Evolutionary conservation across 2,329 filamentous ascomycete species (phyloP), one percentile per base, ranked within the genome.

Genomic region (Calonectria naviculata): DNA sequence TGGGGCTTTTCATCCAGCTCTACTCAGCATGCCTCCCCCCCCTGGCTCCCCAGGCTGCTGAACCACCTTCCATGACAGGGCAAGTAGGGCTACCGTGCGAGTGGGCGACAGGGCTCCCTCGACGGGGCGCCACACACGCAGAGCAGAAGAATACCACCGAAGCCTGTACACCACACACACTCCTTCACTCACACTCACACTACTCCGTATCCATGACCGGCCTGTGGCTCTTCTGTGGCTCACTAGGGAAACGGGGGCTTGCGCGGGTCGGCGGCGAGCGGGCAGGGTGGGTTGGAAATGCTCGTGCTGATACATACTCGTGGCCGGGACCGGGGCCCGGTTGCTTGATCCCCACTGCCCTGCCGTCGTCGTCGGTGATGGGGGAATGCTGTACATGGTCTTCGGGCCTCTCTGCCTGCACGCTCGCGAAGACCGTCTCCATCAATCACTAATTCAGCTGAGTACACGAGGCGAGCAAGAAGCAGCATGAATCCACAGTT

Each of bases 51-150:
- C 62, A 42, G 52, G 62, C 47, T 42, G 65, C 71, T 76, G 77
- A 65, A 72, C 67, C 76, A 78, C 74, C 76, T 78, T 78, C 76
- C 76, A 71, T 77, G 76, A 75, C 76, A 78, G 73, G 76, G 76
- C 78, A 76, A 78, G 74, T 76, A 78, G 73, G 76, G 76, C 78
- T 77, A 78, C 70, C 72, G 74, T 70, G 73, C 75, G 65, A 65
- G 36, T 61, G 26, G 69, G 68, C 72, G 76, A 78, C 75, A 75
- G 76, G 74, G 72, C 72, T 73, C 75, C 69, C 74, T 69, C 73
- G 72, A 75, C 76, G 74, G 31, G 65, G 65, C 54, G 65, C 65
- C 65, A 67, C 65, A 58, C 42, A 61, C 52, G 52, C 61, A 34
- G 28, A 58, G 21, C 38, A 66, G 41, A 29, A 61, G 52, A 58